Base-by-base conservation (phyloP, 2,329 filamentous ascomycete genomes). In the Nothophoma quercina region DNA sequence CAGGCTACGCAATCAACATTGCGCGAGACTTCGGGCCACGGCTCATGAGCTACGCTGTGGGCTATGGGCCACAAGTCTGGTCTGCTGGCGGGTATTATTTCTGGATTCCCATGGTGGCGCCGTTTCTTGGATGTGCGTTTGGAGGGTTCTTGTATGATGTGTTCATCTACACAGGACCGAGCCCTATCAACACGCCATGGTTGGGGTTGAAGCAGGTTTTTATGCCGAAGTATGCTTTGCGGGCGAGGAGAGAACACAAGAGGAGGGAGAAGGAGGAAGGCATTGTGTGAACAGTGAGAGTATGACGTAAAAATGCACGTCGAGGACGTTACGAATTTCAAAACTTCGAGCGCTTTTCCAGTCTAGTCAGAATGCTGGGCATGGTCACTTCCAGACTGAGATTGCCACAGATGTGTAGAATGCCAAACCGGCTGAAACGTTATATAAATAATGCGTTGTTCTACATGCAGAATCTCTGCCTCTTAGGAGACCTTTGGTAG, bases 21-120 rank as follows among this genome's bases (percentile, higher is more conserved):
- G 88, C 87, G 28, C 81, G 88, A 71, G 88, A 91, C 59, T 88
- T 91, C 66, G 86, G 87, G 1, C 88, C 88, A 8, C 78, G 88
- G 9, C 71, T 90, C 34, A 83, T 88, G 56, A 83, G 84, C 1
- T 88, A 85, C 66, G 83, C 86, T 66, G 63, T 90, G 46, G 88
- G 88, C 2, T 91, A 91, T 65, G 86, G 86, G 1, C 71, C 70
- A 40, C 81, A 87, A 41, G 88, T 90, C 0, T 91, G 86, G 85
- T 81, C 79, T 8, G 83, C 85, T 1, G 87, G 87, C 2, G 80
- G 79, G 10, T 88, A 90, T 66, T 91, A 90, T 67, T 90, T 90
- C 68, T 91, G 87, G 87, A 83, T 91, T 16, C 88, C 88, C 0
- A 88, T 91, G 78, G 84, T 91, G 4, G 81, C 86, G 2, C 88